Percentiles rank a stretch among this genome's conserved stretches.
phyloP scores from a whole-genome alignment of 2,329 filamentous ascomycete genomes.

The Aspergillus sp. region DNA sequence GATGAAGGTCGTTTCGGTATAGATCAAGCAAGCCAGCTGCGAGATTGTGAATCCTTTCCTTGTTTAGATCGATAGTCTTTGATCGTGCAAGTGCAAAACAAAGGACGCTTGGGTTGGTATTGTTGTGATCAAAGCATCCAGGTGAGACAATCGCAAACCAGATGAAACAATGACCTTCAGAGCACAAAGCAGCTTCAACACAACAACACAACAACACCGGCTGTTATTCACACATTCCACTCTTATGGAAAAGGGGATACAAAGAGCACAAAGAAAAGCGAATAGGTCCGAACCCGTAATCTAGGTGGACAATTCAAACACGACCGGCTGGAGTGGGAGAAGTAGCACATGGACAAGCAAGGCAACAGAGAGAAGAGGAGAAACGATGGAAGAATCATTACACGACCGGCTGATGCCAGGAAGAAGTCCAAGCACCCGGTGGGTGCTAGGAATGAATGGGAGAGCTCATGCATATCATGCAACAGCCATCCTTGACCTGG shows the following conservation, averaged over 20 bases:
- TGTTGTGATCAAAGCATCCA: slow-evolving; percentile 4
- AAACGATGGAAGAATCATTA: background rate
- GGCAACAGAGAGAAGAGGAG: background rate
- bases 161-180: slow-evolving; percentile 14
- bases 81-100: background rate
- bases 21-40: slow-evolving; percentile 11
- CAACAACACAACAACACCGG: background rate
- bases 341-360: background rate
- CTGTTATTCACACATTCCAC: slow-evolving; percentile 11
- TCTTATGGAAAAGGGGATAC: background rate
- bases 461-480: background rate
- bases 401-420: background rate
- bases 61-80: background rate
- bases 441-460: background rate
- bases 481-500: slow-evolving; percentile 7
- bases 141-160: slow-evolving; percentile 5
- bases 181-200: background rate
- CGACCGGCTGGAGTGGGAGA: background rate
- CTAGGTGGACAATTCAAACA: background rate
- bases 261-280: background rate
- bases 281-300: background rate
- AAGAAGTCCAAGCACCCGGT: background rate
- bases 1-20: slow-evolving; percentile 6
- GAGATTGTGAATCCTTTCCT: background rate
- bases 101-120: slow-evolving; percentile 11